Evolutionary conservation across 805 yeast species (phyloP).

Genomic region (Dipodascus geniculatus): DNA sequence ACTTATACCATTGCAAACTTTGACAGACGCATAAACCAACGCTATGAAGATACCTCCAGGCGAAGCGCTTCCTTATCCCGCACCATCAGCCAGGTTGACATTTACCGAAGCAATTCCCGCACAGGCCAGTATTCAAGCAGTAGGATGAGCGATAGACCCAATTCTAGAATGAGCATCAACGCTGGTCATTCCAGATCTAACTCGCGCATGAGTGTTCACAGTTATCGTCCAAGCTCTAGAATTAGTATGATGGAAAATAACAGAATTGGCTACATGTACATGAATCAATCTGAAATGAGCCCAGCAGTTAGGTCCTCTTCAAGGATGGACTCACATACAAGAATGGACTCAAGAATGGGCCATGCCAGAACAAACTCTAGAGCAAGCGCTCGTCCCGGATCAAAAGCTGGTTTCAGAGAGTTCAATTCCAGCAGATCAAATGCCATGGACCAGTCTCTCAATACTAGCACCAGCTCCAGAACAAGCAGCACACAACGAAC

Average conservation of each 20-base stretch:
- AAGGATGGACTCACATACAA: neutral
- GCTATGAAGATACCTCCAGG: neutral
- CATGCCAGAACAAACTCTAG: neutral
- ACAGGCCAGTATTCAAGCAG: neutral
- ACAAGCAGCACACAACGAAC: slow-evolving; percentile 25
- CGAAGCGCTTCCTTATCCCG: neutral
- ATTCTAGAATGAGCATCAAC: neutral
- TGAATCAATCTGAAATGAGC: neutral
- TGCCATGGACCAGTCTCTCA: neutral
- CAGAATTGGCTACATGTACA: neutral
- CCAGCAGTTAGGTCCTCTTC: neutral
- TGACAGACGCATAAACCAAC: slow-evolving; percentile 11
- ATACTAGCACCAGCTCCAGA: slow-evolving; percentile 47
- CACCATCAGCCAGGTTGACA: neutral
- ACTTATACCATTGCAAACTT: slow-evolving; percentile 27
- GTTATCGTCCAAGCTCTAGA: neutral
- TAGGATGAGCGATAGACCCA: neutral
- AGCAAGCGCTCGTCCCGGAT: neutral
- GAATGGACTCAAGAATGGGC: neutral
- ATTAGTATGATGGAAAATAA: neutral
- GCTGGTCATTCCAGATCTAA: neutral
- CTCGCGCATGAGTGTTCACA: neutral
- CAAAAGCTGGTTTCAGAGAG: neutral
- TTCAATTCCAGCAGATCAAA: too few species aligned
- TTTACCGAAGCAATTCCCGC: neutral